Conservation (phyloP, 2,329 filamentous ascomycete genomes). For the Tolypocladium ophioglossoides region DNA sequence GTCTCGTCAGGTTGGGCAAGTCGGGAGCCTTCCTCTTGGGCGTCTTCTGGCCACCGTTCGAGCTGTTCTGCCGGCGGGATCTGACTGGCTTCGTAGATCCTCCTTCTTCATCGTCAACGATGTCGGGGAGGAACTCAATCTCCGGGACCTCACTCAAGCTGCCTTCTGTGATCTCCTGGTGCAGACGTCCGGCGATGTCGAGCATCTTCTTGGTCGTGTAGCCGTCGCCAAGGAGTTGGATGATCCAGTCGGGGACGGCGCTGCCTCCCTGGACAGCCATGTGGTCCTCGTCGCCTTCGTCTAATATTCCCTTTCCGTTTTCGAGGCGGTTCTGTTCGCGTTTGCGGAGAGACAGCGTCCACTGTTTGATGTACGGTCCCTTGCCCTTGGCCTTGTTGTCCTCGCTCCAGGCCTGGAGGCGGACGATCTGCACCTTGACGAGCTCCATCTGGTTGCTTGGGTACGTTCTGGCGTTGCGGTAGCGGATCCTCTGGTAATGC, state of each 20-base stretch:
- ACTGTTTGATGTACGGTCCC: conserved; percentile 29
- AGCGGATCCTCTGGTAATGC: conserved; percentile 68
- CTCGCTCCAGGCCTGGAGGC: conserved; percentile 53
- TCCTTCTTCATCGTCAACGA: conserved; percentile 26
- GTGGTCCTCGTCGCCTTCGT: conserved; percentile 22
- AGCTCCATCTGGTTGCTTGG: conserved; percentile 53
- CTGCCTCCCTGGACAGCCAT: conserved; percentile 20
- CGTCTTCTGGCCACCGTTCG: conserved; percentile 7
- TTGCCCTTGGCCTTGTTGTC: conserved; percentile 26
- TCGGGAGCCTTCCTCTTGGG: conserved; percentile 15
- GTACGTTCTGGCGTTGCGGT: conserved; percentile 53
- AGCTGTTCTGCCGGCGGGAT: conserved; percentile 9
- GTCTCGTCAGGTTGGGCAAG: conserved; percentile 1
- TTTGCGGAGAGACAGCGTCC: conserved; percentile 53
- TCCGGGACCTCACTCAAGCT: conserved; percentile 39
- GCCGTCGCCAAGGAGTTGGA: conserved; percentile 31
- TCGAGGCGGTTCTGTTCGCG: conserved; percentile 49
- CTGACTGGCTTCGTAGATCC: conserved; percentile 12
- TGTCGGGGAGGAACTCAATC: conserved; percentile 48
- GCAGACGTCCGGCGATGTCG: conserved; percentile 34
- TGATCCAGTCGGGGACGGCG: conserved; percentile 39
- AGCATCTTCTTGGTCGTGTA: conserved; percentile 38
- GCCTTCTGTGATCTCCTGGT: conserved; percentile 31
- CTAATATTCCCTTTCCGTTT: conserved; percentile 14
- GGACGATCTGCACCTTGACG: conserved; percentile 49